Conservation (phyloP, 2,329 filamentous ascomycete genomes). For the Fusarium paranaense region DNA sequence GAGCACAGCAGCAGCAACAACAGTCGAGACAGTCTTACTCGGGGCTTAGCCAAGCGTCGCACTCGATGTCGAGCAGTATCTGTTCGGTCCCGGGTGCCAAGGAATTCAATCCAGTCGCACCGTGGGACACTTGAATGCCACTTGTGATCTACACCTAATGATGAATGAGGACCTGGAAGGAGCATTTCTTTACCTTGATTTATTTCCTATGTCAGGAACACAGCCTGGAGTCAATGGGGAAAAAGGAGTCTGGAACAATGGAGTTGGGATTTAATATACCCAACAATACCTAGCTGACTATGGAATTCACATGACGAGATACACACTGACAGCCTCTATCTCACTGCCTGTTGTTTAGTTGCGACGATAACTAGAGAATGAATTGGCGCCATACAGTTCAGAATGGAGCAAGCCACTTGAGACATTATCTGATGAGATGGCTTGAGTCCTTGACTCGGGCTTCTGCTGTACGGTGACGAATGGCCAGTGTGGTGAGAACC, state of each 20-base stretch:
- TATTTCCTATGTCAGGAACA: conserved; percentile 18
- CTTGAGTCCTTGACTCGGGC: not conserved
- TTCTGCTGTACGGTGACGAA: not conserved
- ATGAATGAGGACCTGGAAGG: conserved; percentile 3
- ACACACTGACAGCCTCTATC: not conserved
- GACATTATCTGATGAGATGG: not conserved
- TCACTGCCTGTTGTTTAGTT: not conserved
- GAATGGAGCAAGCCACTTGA: not conserved
- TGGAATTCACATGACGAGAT: not conserved
- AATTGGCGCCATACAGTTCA: not conserved
- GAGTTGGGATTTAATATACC: conserved; percentile 22
- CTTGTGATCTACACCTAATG: conserved; percentile 11
- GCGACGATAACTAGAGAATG: not conserved
- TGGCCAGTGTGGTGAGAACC: not conserved
- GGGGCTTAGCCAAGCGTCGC: conserved; percentile 39
- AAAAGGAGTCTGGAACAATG: conserved; percentile 1
- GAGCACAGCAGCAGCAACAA: conserved; percentile 51
- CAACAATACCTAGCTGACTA: conserved; percentile 7
- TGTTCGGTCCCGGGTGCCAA: conserved; percentile 48
- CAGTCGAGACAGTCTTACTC: conserved; percentile 45
- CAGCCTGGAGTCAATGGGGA: conserved; percentile 10
- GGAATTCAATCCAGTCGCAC: conserved; percentile 47
- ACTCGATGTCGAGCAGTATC: conserved; percentile 52
- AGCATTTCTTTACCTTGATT: conserved; percentile 8
- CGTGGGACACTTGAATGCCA: conserved; percentile 46